Evolutionary conservation across 352 stramenopile species (phyloP).

Genomic region (Pythium folliculosum): DNA sequence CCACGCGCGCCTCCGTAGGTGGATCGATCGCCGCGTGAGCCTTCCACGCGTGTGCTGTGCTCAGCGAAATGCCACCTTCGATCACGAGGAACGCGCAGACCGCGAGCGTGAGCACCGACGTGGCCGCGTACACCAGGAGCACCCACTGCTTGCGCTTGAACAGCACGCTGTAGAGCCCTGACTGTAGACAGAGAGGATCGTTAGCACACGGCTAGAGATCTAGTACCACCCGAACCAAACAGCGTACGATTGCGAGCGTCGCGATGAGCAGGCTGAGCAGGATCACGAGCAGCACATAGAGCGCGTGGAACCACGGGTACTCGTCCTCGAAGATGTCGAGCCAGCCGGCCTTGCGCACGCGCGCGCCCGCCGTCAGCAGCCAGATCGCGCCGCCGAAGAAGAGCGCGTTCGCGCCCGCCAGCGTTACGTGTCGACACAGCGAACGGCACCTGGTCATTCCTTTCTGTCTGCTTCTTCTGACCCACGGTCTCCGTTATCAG

Average conservation of each 20-base stretch:
- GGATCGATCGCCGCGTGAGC: conserved; percentile 2
- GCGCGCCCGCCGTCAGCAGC: conserved; percentile 15
- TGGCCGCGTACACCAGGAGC: conserved; percentile 22
- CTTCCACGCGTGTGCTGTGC: conserved; percentile 23
- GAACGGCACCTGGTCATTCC: conserved; percentile 18
- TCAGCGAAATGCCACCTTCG: conserved; percentile 19
- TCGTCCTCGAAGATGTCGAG: conserved; percentile 35
- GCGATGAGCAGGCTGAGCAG: conserved; percentile 24
- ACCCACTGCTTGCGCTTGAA: conserved; percentile 26
- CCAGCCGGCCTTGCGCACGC: conserved; percentile 28
- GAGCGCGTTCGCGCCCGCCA: conserved; percentile 23
- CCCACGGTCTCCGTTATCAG: conserved; percentile 1
- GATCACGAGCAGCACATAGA: conserved; percentile 24
- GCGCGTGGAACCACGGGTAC: conserved; percentile 32
- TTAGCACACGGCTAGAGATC: too few species aligned
- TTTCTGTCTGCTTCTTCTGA: not conserved
- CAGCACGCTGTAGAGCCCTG: conserved; percentile 27
- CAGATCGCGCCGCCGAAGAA: conserved; percentile 29
- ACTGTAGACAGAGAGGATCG: conserved; percentile 1
- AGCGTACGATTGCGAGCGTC: conserved; percentile 27
- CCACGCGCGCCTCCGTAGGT: conserved; percentile 19
- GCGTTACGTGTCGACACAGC: conserved; percentile 20
- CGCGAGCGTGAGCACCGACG: conserved; percentile 19
- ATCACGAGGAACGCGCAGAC: conserved; percentile 27
- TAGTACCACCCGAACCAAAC: too few species aligned